phyloP scores from a whole-genome alignment of 352 stramenopile species.

The Phytopythium sindhum region DNA sequence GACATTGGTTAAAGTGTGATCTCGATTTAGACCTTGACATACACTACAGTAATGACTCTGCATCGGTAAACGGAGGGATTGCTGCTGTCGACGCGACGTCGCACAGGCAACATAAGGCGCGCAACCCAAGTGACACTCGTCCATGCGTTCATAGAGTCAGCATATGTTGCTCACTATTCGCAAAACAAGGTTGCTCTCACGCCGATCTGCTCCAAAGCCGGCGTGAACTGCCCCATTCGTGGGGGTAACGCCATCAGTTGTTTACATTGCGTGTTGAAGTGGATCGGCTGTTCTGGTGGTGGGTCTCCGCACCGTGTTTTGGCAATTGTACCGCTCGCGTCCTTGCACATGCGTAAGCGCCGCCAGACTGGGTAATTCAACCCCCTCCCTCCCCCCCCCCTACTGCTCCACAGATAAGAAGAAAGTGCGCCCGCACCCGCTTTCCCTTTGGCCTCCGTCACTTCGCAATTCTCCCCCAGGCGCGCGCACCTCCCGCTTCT shows the following conservation, averaged over 20 bases:
- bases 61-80: background rate
- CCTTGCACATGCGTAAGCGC: background rate
- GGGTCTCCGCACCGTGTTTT: constrained; percentile 10
- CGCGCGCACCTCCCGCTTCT: background rate
- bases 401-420: background rate
- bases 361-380: background rate
- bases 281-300: constrained; percentile 1
- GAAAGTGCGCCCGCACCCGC: background rate
- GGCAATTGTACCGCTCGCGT: background rate
- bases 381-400: background rate
- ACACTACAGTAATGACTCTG: background rate
- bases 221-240: background rate
- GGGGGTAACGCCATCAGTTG: constrained; percentile 7
- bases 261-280: constrained; percentile 9
- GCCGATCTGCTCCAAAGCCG: background rate
- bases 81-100: background rate
- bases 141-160: background rate
- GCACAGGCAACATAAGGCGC: background rate
- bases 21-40: no score
- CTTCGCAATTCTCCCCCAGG: constrained; percentile 11
- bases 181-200: background rate
- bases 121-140: background rate
- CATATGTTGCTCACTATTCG: background rate
- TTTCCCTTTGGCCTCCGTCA: constrained; percentile 6
- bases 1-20: no score